Conservation (phyloP, 164 flowering plant species). For the Vitis amurensis region DNA sequence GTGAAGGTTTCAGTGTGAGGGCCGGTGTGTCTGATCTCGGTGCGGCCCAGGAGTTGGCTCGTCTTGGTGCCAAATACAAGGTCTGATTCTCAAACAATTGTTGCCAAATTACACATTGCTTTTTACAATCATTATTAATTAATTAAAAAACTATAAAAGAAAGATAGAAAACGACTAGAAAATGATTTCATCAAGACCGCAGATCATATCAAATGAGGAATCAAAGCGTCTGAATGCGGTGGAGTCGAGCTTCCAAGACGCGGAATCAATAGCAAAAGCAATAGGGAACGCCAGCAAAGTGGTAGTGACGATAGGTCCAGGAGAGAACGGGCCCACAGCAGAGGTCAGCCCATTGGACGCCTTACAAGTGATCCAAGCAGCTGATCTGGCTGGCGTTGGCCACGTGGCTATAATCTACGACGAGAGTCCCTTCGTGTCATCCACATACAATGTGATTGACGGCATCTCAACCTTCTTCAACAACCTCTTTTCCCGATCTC, state of each 20-base stretch:
- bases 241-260: constrained; percentile 54
- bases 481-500: constrained; percentile 69
- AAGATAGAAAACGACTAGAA: too few species aligned
- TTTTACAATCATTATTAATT: background rate
- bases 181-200: constrained; percentile 6
- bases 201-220: constrained; percentile 81
- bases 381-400: constrained; percentile 75
- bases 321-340: constrained; percentile 64
- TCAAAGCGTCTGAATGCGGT: constrained; percentile 81
- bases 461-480: constrained; percentile 78
- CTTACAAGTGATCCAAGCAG: constrained; percentile 66
- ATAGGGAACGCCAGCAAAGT: constrained; percentile 94
- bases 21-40: constrained; percentile 92
- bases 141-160: background rate
- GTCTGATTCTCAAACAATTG: constrained; percentile 27
- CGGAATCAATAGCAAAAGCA: constrained; percentile 81
- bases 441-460: constrained; percentile 68
- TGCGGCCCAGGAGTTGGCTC: constrained; percentile 89
- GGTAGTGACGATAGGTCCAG: constrained; percentile 81
- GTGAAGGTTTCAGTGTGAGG: constrained; percentile 77
- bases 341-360: constrained; percentile 69
- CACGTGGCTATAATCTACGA: constrained; percentile 83
- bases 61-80: constrained; percentile 74
- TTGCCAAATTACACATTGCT: background rate
- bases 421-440: constrained; percentile 11